Conservation (phyloP, 139 green algal species). For the Astrephomene gubernaculifera region DNA sequence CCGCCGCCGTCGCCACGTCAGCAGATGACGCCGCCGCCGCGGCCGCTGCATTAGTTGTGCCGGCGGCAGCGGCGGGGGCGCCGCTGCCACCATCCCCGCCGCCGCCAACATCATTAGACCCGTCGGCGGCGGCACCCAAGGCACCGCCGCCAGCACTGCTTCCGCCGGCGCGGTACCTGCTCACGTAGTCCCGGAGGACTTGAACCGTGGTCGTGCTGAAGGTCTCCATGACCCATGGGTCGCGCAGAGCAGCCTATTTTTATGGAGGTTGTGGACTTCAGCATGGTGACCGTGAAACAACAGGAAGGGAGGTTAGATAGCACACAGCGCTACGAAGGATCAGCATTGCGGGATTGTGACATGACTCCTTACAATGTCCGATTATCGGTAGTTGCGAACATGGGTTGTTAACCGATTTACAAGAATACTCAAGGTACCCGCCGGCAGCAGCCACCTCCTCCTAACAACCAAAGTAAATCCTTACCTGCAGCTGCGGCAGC, state of each 20-base stretch:
- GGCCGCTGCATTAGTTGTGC: background rate
- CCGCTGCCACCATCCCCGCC: background rate
- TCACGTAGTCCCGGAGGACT: background rate
- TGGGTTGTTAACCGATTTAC: too few relatives aligned
- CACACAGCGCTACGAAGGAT: background rate
- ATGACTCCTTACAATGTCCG: background rate
- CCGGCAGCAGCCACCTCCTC: background rate
- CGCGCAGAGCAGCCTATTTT: background rate
- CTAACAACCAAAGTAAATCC: background rate
- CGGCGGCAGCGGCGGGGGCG: background rate
- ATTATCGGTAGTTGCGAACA: background rate
- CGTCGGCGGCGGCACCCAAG: background rate
- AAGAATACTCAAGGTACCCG: too few relatives aligned
- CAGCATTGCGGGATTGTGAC: background rate
- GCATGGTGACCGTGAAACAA: too few relatives aligned
- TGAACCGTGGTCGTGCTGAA: background rate
- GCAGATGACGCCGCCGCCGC: background rate
- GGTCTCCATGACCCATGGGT: conserved; percentile 15
- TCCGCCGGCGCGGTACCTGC: background rate
- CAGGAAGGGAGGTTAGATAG: too few relatives aligned
- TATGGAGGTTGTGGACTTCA: background rate
- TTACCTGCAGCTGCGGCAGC: conserved; percentile 31
- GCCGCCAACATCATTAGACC: too few relatives aligned
- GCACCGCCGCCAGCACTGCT: background rate
- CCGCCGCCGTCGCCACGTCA: background rate